Evolutionary conservation across 345 rosid species (phyloP).

Genomic region (Camelina hispida): DNA sequence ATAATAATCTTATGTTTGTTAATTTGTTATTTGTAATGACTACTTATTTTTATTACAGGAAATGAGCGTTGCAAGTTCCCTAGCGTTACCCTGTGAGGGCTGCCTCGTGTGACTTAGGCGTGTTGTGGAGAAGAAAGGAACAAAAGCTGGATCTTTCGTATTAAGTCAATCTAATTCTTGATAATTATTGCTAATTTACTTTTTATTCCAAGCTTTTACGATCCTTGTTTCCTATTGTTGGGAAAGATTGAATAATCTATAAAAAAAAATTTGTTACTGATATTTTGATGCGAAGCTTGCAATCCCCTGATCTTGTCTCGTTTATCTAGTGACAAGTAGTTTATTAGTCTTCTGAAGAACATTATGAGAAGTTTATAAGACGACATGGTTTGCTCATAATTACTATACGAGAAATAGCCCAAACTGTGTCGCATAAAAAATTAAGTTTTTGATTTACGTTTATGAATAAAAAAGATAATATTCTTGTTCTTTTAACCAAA

Average conservation of each 20-base stretch:
- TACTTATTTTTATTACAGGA: slow-evolving; percentile 22
- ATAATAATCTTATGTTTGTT: neutral
- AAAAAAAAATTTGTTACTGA: neutral
- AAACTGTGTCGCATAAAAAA: too few species aligned
- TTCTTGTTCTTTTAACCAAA: neutral
- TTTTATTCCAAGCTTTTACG: neutral
- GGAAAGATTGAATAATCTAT: slow-evolving; percentile 17
- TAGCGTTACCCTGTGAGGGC: slow-evolving; percentile 39
- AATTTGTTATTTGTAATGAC: neutral
- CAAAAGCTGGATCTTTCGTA: slow-evolving; percentile 23
- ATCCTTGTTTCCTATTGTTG: slow-evolving; percentile 23
- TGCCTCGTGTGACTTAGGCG: neutral
- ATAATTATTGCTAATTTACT: slow-evolving; percentile 1
- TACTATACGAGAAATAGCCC: neutral
- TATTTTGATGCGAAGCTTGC: neutral
- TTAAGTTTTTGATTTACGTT: neutral
- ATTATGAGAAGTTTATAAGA: neutral
- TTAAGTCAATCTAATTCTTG: slow-evolving; percentile 21
- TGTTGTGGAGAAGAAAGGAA: slow-evolving; percentile 15
- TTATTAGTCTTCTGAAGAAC: neutral
- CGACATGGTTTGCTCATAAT: neutral
- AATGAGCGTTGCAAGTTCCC: slow-evolving; percentile 43
- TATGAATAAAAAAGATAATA: neutral
- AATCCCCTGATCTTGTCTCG: neutral
- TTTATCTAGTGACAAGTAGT: slow-evolving; percentile 9